Base-by-base conservation (phyloP, 2,329 filamentous ascomycete species). In the Helminthosporium solani region DNA sequence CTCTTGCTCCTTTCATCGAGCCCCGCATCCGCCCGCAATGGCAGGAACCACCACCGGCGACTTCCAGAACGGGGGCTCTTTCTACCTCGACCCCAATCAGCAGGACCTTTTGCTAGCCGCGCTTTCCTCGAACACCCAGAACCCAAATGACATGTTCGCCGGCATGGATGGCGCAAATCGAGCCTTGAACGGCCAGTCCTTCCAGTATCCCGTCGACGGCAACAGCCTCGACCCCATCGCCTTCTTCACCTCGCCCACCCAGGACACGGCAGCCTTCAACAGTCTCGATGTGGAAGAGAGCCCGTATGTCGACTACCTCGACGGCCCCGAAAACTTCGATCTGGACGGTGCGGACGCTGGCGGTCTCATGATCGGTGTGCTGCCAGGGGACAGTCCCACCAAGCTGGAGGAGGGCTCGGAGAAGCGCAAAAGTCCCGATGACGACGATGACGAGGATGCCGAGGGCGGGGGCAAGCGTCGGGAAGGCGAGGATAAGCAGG, bases 271-370 rank as follows among this genome's bases (percentile, higher is more conserved):
- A 2, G 74, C 76, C 27, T 70, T 71, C 20, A 67, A 82, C 44
- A 80, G 83, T 46, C 56, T 56, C 35, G 50, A 50, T 37, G 53
- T 75, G 9, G 83, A 90, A 25, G 87, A 90, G 39, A 94, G 87
- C 53, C 90, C 91, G 0, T 91, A 85, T 63, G 78, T 95, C 47
- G 90, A 96, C 64, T 94, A 90, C 37, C 84, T 90, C 47, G 88
- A 91, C 48, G 77, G 77, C 48, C 87, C 91, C 61, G 81, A 80
- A 28, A 85, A 78, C 64, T 91, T 90, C 66, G 87, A 90, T 58
- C 91, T 91, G 54, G 85, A 90, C 47, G 76, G 76, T 44, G 77
- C 75, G 15, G 78, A 84, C 42, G 70, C 66, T 30, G 77, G 80
- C 45, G 79, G 82, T 52, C 49, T 67, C 16, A 83, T 94, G 81